Evolutionary conservation across 306 rosid species (phyloP), one percentile per base, ranked within the genome.

Genomic region (Mimosa pudica): DNA sequence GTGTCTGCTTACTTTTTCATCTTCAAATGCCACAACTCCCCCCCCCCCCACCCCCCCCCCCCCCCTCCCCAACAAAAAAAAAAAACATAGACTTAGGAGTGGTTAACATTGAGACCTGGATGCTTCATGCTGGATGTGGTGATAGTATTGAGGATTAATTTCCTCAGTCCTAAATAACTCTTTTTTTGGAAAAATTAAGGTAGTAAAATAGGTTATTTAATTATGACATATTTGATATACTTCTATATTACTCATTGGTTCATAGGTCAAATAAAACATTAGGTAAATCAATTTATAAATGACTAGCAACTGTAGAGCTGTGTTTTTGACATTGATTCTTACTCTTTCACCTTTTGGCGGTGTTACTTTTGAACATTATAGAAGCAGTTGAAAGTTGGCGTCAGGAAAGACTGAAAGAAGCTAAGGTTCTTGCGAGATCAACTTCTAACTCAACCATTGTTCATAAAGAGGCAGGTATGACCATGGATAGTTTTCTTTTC

Each of bases 341-440:
- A 57, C 64, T 63, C 64, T 24, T 18, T 69, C 18, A 11, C 41
- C 41, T 20, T 70, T 70, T 45, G 73, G 54, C 44, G 73, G 45
- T 72, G 9, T 38, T 65, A 24, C 51, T 69, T 78, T 79, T 52
- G 54, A 48, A 49, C 63, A 51, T 69, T 79, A 38, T 91, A 95
- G 98, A 85, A 73, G 87, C 87, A 24, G 81, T 93, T 72, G 98
- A 91, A 86, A 86, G 86, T 76, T 95, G 98, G 98, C 89, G 96
- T 72, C 81, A 79, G 74, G 90, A 93, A 87, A 95, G 89, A 81
- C 84, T 91, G 78, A 79, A 88, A 62, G 88, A 83, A 85, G 83
- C 88, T 65, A 90, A 86, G 77, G 84, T 66, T 82, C 61, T 52
- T 32, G 74, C 45, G 49, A 33, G 64, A 49, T 77, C 69, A 75